phyloP scores from a whole-genome alignment of 805 yeast species.

The Osmozyma mogii region DNA sequence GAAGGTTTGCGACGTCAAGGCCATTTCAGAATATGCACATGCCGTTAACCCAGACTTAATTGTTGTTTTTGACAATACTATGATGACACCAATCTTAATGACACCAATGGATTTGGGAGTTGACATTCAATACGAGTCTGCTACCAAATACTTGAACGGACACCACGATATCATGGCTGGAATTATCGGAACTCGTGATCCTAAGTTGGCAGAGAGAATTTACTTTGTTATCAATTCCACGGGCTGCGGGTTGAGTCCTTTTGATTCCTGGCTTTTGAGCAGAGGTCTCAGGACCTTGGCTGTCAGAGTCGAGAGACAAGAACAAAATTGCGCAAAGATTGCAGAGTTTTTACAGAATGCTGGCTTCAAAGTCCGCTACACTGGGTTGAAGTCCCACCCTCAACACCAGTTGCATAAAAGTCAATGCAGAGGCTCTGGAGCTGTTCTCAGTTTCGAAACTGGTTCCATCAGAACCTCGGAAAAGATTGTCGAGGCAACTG shows the following conservation, averaged over 20 bases:
- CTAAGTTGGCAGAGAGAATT: constrained; percentile 57
- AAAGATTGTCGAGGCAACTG: constrained; percentile 65
- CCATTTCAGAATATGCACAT: constrained; percentile 62
- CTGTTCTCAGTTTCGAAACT: constrained; percentile 83
- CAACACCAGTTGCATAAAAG: constrained; percentile 72
- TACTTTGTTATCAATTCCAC: constrained; percentile 79
- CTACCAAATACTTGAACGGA: constrained; percentile 87
- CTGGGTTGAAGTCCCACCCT: constrained; percentile 78
- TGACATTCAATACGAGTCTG: constrained; percentile 89
- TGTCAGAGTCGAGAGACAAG: constrained; percentile 82
- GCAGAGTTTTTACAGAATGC: constrained; percentile 63
- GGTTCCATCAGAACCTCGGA: constrained; percentile 62
- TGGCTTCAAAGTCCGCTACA: constrained; percentile 77
- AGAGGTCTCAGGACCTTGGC: constrained; percentile 87
- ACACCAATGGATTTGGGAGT: constrained; percentile 80
- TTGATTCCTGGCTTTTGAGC: constrained; percentile 82
- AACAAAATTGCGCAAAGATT: constrained; percentile 64
- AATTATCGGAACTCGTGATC: constrained; percentile 61
- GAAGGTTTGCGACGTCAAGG: constrained; percentile 73
- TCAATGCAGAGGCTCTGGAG: constrained; percentile 80
- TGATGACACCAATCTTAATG: constrained; percentile 90
- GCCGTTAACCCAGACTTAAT: constrained; percentile 55
- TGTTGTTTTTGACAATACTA: constrained; percentile 88
- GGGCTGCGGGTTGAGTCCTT: constrained; percentile 88
- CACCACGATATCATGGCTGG: constrained; percentile 99